Conservation (phyloP, 2,329 filamentous ascomycete species). For the Fusarium transvaalense region DNA sequence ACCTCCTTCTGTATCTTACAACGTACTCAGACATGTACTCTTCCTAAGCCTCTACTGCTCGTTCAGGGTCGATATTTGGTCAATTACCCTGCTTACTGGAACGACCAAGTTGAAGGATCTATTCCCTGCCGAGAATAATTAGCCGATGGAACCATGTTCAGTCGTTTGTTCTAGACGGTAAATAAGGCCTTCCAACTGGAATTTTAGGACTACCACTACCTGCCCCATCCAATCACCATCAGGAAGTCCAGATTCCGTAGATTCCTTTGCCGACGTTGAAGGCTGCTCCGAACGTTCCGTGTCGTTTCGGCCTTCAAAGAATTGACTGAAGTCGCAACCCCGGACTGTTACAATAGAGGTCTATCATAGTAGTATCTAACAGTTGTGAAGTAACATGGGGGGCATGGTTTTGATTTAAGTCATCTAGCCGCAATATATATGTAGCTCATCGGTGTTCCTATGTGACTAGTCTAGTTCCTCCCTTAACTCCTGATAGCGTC, state of each 20-base stretch:
- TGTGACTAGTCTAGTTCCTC: not conserved
- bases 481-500: no score
- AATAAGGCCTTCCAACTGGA: not conserved
- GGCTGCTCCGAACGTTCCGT: not conserved
- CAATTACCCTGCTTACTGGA: not conserved
- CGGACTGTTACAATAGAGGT: rapidly evolving
- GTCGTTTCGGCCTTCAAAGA: rapidly evolving
- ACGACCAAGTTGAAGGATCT: not conserved
- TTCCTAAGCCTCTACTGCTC: no score
- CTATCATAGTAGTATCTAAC: not conserved
- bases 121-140: not conserved
- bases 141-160: not conserved
- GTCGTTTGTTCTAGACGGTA: not conserved
- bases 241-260: rapidly evolving
- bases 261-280: not conserved
- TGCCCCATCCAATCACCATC: rapidly evolving
- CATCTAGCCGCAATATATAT: not conserved
- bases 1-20: not conserved
- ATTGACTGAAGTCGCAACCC: not conserved
- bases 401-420: no score
- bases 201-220: not conserved
- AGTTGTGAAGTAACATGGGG: not conserved
- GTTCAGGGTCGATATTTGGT: not conserved
- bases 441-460: rapidly evolving
- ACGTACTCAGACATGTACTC: not conserved